phyloP scores from a whole-genome alignment of 2,329 filamentous ascomycete species.

The Fusarium oxysporum region DNA sequence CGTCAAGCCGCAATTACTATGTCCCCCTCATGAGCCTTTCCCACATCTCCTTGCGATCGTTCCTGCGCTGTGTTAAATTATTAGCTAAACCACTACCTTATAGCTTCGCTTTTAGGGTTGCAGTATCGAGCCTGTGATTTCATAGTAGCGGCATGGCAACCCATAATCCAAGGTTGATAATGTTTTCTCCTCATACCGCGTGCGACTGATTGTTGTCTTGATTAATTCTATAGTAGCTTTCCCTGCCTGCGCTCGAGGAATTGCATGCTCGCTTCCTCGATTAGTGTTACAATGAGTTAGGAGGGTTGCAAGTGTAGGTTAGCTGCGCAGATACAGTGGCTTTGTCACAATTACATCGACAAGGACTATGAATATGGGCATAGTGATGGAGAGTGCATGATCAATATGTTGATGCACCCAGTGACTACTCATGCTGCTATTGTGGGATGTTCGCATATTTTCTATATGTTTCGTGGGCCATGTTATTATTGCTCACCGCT shows the following conservation, averaged over 20 bases:
- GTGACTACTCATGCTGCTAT: constrained; percentile 6
- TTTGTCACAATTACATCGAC: constrained; percentile 12
- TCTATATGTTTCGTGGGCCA: constrained; percentile 22
- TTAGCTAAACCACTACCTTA: background rate
- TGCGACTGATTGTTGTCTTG: constrained; percentile 1
- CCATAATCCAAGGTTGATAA: background rate
- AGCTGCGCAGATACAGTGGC: constrained; percentile 3
- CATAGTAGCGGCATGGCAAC: background rate
- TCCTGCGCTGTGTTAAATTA: background rate
- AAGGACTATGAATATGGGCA: constrained; percentile 1
- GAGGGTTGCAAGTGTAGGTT: constrained; percentile 20
- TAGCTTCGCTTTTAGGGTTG: background rate
- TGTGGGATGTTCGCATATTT: constrained; percentile 7
- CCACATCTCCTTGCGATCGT: background rate
- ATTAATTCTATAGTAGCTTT: background rate
- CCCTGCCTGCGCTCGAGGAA: background rate
- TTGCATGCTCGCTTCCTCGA: background rate
- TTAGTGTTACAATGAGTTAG: constrained; percentile 19
- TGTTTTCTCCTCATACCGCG: background rate
- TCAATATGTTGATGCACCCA: constrained; percentile 1
- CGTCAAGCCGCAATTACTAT: constrained; percentile 18
- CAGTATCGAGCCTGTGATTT: background rate
- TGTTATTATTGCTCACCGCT: constrained; percentile 32
- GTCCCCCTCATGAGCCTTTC: background rate
- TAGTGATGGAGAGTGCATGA: constrained; percentile 17